A percentile compares a stretch with the other conserved stretches of the same genome.
These are phyloP conservation scores for Aspergillus puulaauensis DNA, from an alignment of 2,329 filamentous ascomycete species.

Conservation along the genomic window DNA sequence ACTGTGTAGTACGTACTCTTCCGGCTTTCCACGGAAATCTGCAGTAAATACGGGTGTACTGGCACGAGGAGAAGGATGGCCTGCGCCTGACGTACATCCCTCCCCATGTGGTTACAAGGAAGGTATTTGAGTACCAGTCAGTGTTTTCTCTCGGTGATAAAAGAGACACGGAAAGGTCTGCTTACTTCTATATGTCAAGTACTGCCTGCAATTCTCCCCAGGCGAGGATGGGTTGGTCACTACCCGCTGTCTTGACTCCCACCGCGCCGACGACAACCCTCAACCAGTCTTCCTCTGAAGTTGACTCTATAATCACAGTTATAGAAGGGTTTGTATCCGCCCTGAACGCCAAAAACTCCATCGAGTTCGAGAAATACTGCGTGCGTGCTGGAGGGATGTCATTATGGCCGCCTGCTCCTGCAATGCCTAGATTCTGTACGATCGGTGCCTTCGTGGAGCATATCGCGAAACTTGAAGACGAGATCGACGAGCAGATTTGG, in stretches of 20 bases:
- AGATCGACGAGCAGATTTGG: slow-evolving; percentile 37
- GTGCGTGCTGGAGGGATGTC: slow-evolving; percentile 36
- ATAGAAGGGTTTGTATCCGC: slow-evolving; percentile 32
- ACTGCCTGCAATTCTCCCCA: neutral
- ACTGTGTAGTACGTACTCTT: neutral
- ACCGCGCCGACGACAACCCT: neutral
- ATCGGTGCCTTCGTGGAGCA: slow-evolving; percentile 37
- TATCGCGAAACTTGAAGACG: slow-evolving; percentile 26
- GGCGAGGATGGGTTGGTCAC: neutral
- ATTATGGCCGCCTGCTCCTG: slow-evolving; percentile 30
- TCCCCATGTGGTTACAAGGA: neutral
- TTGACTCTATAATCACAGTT: slow-evolving; percentile 25
- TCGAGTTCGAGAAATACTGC: slow-evolving; percentile 36
- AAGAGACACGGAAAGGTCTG: neutral
- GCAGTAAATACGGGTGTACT: slow-evolving; percentile 6
- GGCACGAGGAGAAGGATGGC: neutral
- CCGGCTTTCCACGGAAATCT: neutral
- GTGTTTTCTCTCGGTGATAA: neutral
- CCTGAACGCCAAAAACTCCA: slow-evolving; percentile 29
- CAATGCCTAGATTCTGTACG: slow-evolving; percentile 34
- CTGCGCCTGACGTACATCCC: neutral
- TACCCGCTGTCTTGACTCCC: neutral
- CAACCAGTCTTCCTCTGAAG: neutral
- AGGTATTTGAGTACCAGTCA: slow-evolving; percentile 2
- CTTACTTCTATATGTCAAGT: neutral